A percentile compares a stretch with the other conserved stretches of the same genome.
These are phyloP conservation scores for Stentor coeruleus DNA, from an alignment of 73 alveolate genomes.

Conservation along the genomic window DNA sequence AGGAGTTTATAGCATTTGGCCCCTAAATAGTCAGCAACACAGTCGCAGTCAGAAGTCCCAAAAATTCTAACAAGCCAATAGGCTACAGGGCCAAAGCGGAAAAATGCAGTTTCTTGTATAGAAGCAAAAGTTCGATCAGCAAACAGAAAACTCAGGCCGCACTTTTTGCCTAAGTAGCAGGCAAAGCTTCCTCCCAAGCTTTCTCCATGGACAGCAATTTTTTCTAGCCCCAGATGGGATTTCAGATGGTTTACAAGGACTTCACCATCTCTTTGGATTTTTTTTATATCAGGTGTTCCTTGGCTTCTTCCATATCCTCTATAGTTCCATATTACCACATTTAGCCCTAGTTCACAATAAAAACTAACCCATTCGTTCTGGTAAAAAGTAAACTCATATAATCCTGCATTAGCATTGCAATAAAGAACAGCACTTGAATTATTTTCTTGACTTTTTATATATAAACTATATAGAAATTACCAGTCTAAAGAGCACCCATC, in stretches of 20 bases:
- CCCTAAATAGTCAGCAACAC: conserved; percentile 9
- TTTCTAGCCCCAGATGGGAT: conserved; percentile 27
- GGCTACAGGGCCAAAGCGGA: conserved; percentile 45
- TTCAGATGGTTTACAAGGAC: conserved; percentile 36
- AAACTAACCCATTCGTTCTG: no score
- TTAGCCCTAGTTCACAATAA: conserved; percentile 35
- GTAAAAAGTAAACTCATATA: no score
- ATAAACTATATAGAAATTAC: no score
- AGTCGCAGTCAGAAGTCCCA: conserved; percentile 38
- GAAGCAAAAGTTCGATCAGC: conserved; percentile 55
- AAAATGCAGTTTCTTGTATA: conserved; percentile 28
- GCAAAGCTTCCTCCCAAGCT: conserved; percentile 65
- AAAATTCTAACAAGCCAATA: conserved; percentile 12
- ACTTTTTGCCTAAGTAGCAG: conserved; percentile 38
- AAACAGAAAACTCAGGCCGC: conserved; percentile 47
- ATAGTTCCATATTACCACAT: conserved; percentile 51
- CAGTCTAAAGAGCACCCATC: no score
- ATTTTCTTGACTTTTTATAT: no score
- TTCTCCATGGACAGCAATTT: conserved; percentile 59
- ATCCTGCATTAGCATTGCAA: no score
- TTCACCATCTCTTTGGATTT: conserved; percentile 44
- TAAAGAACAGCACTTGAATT: no score
- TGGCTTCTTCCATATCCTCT: conserved; percentile 47
- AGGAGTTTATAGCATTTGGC: conserved; percentile 42
- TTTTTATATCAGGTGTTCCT: conserved; percentile 26